Base-by-base conservation (phyloP, 352 stramenopile genomes). In the Pythium brachiatum region DNA sequence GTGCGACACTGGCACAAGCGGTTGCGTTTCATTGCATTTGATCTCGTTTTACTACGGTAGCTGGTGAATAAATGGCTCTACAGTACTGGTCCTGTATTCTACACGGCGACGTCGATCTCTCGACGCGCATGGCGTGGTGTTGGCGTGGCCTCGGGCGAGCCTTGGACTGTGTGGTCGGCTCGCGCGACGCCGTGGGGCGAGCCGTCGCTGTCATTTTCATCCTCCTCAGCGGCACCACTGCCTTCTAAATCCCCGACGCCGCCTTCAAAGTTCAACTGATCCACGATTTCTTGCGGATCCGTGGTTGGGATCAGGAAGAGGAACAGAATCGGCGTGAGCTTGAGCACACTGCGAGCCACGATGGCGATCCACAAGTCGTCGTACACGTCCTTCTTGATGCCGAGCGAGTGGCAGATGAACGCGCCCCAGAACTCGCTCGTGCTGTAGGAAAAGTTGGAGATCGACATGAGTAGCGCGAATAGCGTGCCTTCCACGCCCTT, bases 381-480 rank as follows among this genome's bases (percentile, higher is more conserved):
- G 76, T 98, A 98, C 67, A 94, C 79, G 64, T 78, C 85, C 69
- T 97, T 94, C 27, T 85, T 83, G 43, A 99, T 95, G 11, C 88
- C 89, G 9, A 98, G 73, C 41, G 74, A 72, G 15, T 90, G 81
- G 57, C 93, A 98, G 25, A 99, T 79, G 11, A 89, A 64, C 9
- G 94, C 93, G 1, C 94, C 94, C 70, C 97, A 84, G 70, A 98
- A 97, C 32, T 94, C 94, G 20, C 94, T 97, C 21, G 98, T 72
- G 34, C 93, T 96, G 43, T 80, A 90, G 25, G 92, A 96, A 53
- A 96, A 95, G 78, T 99, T 99, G 63, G 95, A 98, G 60, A 99
- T 98, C 0, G 88, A 97, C 96, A 99, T 99, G 51, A 99, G 78
- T 41, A 97, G 81, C 7, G 96, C 96, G 81, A 99, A 99, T 11